Evolutionary conservation across 225 moss, liverwort and hornwort genomes (phyloP), one percentile per base, ranked within the genome.

Genomic region (Sphagnum contortum): DNA sequence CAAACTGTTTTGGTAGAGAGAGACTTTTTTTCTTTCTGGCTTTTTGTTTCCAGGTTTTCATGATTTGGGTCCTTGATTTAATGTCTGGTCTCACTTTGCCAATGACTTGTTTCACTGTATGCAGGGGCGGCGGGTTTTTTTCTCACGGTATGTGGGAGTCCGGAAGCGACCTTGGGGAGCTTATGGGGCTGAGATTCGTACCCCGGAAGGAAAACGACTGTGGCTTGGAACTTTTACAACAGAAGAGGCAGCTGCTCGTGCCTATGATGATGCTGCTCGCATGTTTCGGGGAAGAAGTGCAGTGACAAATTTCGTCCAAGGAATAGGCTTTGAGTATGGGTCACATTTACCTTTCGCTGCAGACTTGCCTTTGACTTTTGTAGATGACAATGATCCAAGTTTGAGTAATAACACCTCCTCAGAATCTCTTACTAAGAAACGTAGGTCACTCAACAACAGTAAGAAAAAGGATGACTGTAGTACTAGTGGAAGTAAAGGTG

Each of bases 101-200:
- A 29, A 29, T 29, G 29, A 29, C 1, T 52, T 52, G 52, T 52
- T 52, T 52, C 52, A 52, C 6, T 73, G 64, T 68, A 62, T 70
- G 70, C 88, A 89, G 80, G 95, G 95, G 14, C 80, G 89, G 67
- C 69, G 95, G 67, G 82, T 88, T 3, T 92, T 95, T 57, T 95
- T 95, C 67, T 95, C 95, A 8, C 86, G 88, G 71, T 95, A 88
- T 75, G 95, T 95, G 29, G 95, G 95, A 12, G 95, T 95, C 5
- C 88, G 95, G 61, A 95, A 91, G 83, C 84, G 95, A 68, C 95
- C 95, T 6, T 95, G 95, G 95, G 95, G 95, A 75, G 95, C 95
- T 47, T 95, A 92, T 67, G 95, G 95, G 73, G 95, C 95, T 12
- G 95, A 95, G 72, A 95, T 95, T 76, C 95, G 95, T 2, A 95